Conservation (phyloP, 139 green algal species). For the Volvox africanus region DNA sequence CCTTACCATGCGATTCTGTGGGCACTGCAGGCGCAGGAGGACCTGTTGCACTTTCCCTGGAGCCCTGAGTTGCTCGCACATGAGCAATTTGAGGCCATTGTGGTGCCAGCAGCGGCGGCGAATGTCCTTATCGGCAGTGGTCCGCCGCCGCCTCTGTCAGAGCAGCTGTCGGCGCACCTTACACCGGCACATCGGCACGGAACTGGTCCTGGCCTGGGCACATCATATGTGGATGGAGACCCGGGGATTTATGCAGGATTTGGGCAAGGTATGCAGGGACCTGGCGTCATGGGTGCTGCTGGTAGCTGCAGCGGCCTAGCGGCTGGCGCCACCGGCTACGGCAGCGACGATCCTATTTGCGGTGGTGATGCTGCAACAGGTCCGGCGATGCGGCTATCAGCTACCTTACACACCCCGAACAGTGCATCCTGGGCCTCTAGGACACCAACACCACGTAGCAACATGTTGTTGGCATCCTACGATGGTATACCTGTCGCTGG, state of each 20-base stretch:
- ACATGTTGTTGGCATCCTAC: not conserved
- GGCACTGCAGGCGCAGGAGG: slow-evolving; percentile 42
- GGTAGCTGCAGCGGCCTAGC: too few species aligned
- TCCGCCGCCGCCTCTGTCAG: not conserved
- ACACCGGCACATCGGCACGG: not conserved
- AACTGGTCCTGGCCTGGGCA: not conserved
- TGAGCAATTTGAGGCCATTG: slow-evolving; percentile 42
- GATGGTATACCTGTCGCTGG: not conserved
- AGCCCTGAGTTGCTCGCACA: slow-evolving; percentile 29
- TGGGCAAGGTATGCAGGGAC: not conserved
- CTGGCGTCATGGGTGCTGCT: not conserved
- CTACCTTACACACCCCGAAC: too few species aligned
- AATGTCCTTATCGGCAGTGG: not conserved
- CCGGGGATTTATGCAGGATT: not conserved
- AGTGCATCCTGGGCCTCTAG: not conserved
- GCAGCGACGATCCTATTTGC: not conserved
- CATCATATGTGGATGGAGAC: not conserved
- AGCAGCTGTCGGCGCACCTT: not conserved
- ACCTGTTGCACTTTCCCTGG: slow-evolving; percentile 36
- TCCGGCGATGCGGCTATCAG: too few species aligned
- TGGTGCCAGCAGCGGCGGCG: not conserved
- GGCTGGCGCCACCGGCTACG: not conserved
- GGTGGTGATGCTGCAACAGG: not conserved
- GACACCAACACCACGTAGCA: not conserved
- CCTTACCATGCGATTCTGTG: slow-evolving; percentile 45